Conservation (phyloP, 768 basidiomycete genomes). For the Hericium coralloides region DNA sequence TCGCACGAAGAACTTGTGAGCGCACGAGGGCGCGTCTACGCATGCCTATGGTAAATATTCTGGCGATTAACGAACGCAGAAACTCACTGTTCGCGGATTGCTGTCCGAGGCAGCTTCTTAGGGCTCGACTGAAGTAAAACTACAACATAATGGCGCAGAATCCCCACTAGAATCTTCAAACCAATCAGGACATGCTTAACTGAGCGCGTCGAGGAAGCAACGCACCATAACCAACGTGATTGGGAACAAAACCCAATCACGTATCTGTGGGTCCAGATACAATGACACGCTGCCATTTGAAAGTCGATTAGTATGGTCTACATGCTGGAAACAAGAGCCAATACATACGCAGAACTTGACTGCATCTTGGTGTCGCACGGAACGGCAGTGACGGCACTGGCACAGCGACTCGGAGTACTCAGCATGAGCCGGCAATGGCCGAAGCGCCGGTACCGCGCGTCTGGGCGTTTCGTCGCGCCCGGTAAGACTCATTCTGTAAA, state of each 20-base stretch:
- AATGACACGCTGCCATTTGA: slow-evolving; percentile 31
- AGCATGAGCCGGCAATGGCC: too few relatives aligned
- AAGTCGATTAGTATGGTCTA: slow-evolving; percentile 14
- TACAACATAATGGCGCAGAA: slow-evolving; percentile 89
- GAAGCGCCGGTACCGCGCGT: too few relatives aligned
- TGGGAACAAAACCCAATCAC: slow-evolving; percentile 91
- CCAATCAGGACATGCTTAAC: neutral
- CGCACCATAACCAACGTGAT: slow-evolving; percentile 95
- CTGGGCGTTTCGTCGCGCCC: too few relatives aligned
- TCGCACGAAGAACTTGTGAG: slow-evolving; percentile 76
- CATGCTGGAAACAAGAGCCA: neutral
- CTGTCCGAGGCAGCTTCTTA: slow-evolving; percentile 67
- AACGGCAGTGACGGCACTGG: slow-evolving; percentile 1
- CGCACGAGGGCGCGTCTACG: slow-evolving; percentile 68
- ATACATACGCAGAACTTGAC: neutral
- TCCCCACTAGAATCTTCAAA: slow-evolving; percentile 78
- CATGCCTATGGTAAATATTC: slow-evolving; percentile 1
- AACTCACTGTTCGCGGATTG: slow-evolving; percentile 88
- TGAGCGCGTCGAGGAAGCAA: slow-evolving; percentile 7
- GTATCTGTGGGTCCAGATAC: slow-evolving; percentile 92
- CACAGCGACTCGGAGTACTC: neutral
- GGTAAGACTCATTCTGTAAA: too few relatives aligned
- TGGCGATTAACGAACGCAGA: neutral
- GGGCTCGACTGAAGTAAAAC: slow-evolving; percentile 76
- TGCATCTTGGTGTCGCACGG: neutral